Evolutionary conservation across 176 grass and related monocot species (phyloP).

Genomic region (Melocanna baccifera): DNA sequence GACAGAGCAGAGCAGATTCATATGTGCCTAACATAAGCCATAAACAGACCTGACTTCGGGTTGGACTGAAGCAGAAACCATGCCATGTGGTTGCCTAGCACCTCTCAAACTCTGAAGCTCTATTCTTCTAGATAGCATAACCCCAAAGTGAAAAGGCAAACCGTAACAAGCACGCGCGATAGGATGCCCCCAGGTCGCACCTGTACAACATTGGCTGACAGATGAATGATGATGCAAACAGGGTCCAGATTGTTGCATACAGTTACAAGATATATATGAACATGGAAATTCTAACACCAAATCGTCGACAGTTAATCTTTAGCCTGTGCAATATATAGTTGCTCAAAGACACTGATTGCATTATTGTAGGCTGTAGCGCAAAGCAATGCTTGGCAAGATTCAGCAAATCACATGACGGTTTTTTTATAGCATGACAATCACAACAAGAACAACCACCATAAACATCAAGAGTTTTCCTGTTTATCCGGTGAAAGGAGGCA

Average conservation of each 20-base stretch:
- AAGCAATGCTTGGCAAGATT: background rate
- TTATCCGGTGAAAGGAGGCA: background rate
- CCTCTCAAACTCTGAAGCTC: background rate
- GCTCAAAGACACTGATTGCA: background rate
- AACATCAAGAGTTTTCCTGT: background rate
- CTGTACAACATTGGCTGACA: background rate
- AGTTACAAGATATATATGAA: background rate
- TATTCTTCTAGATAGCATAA: background rate
- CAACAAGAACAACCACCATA: conserved; percentile 23
- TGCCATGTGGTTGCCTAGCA: background rate
- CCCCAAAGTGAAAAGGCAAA: background rate
- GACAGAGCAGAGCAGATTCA: too few species aligned
- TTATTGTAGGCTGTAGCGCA: conserved; percentile 33
- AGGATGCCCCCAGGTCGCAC: background rate
- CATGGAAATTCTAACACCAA: background rate
- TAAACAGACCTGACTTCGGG: background rate
- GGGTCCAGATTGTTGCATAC: background rate
- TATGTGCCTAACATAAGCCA: too few species aligned
- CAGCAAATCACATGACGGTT: background rate
- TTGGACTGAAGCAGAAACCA: background rate
- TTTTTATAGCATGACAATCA: conserved; percentile 7
- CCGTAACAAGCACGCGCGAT: background rate
- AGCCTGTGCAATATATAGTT: background rate
- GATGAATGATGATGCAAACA: background rate
- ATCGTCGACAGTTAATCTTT: background rate